phyloP scores from a whole-genome alignment of 1,139 yeast genomes.

The Candida glucosophila region DNA sequence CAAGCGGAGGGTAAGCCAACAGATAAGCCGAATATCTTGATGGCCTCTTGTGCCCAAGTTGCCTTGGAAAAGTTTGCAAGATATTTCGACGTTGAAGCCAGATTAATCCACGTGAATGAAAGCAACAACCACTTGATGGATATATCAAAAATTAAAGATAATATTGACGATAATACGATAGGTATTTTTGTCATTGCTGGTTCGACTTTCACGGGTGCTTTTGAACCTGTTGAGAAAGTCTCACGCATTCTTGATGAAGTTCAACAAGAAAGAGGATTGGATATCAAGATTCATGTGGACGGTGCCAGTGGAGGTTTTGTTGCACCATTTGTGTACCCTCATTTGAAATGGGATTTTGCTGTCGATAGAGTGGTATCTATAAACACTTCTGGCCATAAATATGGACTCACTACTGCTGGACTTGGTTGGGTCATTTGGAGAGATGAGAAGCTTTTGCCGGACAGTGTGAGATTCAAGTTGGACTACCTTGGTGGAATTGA shows the following conservation, averaged over 20 bases:
- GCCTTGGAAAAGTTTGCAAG: constrained; percentile 92
- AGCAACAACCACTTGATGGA: constrained; percentile 61
- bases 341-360: constrained; percentile 75
- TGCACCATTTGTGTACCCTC: constrained; percentile 76
- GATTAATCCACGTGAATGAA: constrained; percentile 59
- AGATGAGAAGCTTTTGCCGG: constrained; percentile 54
- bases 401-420: constrained; percentile 85
- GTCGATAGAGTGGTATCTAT: constrained; percentile 72
- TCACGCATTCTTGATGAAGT: constrained; percentile 55
- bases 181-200: constrained; percentile 87
- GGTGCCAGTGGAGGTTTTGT: constrained; percentile 90
- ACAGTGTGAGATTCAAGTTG: constrained; percentile 64
- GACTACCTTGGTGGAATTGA: constrained; percentile 86
- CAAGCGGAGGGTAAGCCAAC: constrained; percentile 50
- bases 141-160: constrained; percentile 45
- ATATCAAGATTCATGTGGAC: constrained; percentile 81
- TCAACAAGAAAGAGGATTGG: constrained; percentile 58
- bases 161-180: constrained; percentile 83
- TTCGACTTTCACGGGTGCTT: constrained; percentile 88
- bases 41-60: constrained; percentile 95
- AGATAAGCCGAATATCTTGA: constrained; percentile 72
- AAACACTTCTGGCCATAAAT: constrained; percentile 92
- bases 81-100: constrained; percentile 84
- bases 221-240: constrained; percentile 66
- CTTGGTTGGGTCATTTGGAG: constrained; percentile 91